Conservation (phyloP, 129 eudicot species). For the Helichrysum umbraculigerum region DNA sequence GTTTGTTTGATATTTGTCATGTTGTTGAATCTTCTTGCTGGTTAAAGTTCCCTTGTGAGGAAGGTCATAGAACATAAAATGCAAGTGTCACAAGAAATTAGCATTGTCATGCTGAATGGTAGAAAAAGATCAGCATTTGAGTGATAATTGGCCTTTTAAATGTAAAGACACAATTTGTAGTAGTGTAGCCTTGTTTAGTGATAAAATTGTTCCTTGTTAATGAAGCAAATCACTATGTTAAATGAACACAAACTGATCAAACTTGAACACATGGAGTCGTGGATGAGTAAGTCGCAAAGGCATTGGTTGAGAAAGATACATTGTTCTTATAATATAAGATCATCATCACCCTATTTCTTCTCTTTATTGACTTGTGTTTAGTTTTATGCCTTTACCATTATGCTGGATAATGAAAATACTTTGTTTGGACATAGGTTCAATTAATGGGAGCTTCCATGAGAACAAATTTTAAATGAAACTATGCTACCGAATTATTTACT, state of each 20-base stretch:
- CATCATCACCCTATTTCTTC: neutral
- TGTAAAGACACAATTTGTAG: neutral
- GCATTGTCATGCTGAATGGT: too few species aligned
- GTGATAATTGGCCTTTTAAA: neutral
- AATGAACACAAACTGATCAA: neutral
- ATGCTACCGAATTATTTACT: neutral
- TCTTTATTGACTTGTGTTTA: neutral
- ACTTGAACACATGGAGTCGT: neutral
- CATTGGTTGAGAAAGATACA: neutral
- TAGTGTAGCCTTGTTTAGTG: neutral
- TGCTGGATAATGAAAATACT: neutral
- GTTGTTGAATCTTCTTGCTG: neutral
- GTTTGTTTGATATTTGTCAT: constrained; percentile 1
- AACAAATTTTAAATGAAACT: too few species aligned
- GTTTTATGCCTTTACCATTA: neutral
- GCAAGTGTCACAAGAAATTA: constrained; percentile 8
- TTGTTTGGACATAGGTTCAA: neutral
- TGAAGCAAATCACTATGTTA: neutral
- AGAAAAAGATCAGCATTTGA: neutral
- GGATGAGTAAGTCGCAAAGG: neutral
- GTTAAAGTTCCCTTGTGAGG: neutral
- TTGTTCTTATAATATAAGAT: constrained; percentile 3
- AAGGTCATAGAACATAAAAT: neutral
- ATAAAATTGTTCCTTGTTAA: constrained; percentile 1
- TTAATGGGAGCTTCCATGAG: neutral